These are phyloP conservation scores for Xylariaceae sp. DNA, from an alignment of 2,329 filamentous ascomycete genomes.

Conservation along the genomic window DNA sequence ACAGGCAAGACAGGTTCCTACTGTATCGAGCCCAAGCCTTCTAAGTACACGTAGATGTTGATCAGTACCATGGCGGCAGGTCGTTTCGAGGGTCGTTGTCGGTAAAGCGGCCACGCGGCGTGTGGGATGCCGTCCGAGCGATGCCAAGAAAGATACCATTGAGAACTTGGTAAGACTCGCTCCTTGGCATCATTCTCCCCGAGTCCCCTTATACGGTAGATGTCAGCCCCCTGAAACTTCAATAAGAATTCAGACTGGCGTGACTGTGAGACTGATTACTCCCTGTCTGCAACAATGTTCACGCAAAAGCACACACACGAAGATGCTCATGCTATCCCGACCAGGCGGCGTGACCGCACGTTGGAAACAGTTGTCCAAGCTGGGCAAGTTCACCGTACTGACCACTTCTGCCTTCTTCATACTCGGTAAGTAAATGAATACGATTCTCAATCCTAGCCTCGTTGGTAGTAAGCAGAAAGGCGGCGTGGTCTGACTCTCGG, in stretches of 20 bases:
- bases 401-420: slow-evolving; percentile 8
- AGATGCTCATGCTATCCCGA: slow-evolving; percentile 12
- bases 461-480: background rate
- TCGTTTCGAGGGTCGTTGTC: no score
- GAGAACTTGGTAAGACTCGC: background rate
- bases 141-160: no score
- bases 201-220: background rate
- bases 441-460: background rate
- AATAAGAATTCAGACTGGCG: background rate
- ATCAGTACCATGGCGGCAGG: no score
- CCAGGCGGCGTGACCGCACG: slow-evolving; percentile 9
- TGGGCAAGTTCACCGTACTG: slow-evolving; percentile 7
- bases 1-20: no score
- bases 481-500: slow-evolving; percentile 2
- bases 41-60: no score
- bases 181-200: background rate
- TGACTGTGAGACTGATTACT: background rate
- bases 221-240: background rate
- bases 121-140: no score
- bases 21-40: no score
- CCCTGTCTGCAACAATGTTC: background rate
- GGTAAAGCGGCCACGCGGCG: no score
- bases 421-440: slow-evolving; percentile 11
- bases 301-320: background rate
- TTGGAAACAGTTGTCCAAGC: slow-evolving; percentile 14